phyloP scores from a whole-genome alignment of 1,284 basidiomycete genomes.

The Wolfiporia cocos region DNA sequence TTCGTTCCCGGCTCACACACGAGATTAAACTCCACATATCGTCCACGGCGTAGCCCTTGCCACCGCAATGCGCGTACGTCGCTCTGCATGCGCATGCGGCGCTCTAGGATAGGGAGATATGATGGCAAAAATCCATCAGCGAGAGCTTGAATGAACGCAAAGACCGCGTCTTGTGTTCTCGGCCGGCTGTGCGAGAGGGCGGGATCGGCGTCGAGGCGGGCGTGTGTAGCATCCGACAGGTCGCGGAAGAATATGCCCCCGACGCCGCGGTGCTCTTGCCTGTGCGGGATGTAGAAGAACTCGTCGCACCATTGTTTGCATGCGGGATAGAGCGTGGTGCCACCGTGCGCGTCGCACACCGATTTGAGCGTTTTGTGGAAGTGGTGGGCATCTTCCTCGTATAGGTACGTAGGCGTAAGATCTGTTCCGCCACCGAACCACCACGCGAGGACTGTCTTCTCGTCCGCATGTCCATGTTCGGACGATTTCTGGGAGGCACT shows the following conservation, averaged over 20 bases:
- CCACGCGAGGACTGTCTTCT: constrained; percentile 71
- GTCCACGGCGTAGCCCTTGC: constrained; percentile 85
- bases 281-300: constrained; percentile 94
- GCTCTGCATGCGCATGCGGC: constrained; percentile 47
- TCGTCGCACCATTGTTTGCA: constrained; percentile 98
- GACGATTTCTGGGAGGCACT: constrained; percentile 25
- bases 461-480: constrained; percentile 18
- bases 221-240: constrained; percentile 56
- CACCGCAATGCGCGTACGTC: constrained; percentile 73
- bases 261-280: constrained; percentile 82
- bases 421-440: constrained; percentile 99
- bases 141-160: constrained; percentile 64
- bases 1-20: constrained; percentile 87
- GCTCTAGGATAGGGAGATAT: constrained; percentile 79
- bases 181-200: constrained; percentile 34
- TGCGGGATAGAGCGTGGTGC: constrained; percentile 57
- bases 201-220: constrained; percentile 35
- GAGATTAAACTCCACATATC: constrained; percentile 91
- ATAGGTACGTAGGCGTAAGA: constrained; percentile 92
- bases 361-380: constrained; percentile 82
- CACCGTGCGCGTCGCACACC: constrained; percentile 74
- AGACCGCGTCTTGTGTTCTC: constrained; percentile 59
- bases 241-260: constrained; percentile 98
- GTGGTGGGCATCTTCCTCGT: constrained; percentile 80
- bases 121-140: constrained; percentile 81